Conservation (phyloP, 371 early-diverging fungal genomes). For the Mortierella sp. region DNA sequence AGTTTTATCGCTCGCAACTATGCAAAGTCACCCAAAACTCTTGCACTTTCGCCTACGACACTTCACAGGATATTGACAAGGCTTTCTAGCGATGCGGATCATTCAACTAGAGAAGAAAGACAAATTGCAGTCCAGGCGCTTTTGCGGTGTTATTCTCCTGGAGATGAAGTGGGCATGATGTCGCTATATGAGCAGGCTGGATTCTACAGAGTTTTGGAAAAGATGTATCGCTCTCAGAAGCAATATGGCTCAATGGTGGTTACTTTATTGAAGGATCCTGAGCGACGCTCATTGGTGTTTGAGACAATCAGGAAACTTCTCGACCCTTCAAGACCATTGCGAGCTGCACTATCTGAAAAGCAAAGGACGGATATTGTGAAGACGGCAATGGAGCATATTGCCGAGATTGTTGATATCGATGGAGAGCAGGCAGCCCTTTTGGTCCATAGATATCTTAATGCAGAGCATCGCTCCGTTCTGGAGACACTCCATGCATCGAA, state of each 20-base stretch:
- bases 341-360: slow-evolving; percentile 58
- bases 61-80: slow-evolving; percentile 70
- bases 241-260: slow-evolving; percentile 76
- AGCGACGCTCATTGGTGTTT: slow-evolving; percentile 68
- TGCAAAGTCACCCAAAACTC: slow-evolving; percentile 73
- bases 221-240: slow-evolving; percentile 70
- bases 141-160: slow-evolving; percentile 71
- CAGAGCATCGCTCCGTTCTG: slow-evolving; percentile 73
- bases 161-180: slow-evolving; percentile 68
- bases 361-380: slow-evolving; percentile 71
- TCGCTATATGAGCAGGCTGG: slow-evolving; percentile 73
- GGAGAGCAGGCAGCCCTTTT: slow-evolving; percentile 73
- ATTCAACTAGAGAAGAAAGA: slow-evolving; percentile 70
- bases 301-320: slow-evolving; percentile 69
- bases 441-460: slow-evolving; percentile 70
- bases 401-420: slow-evolving; percentile 78
- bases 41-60: slow-evolving; percentile 69
- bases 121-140: slow-evolving; percentile 77
- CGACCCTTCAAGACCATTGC: slow-evolving; percentile 55
- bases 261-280: slow-evolving; percentile 78
- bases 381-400: slow-evolving; percentile 72
- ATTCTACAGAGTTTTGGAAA: slow-evolving; percentile 81
- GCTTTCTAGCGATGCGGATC: slow-evolving; percentile 68
- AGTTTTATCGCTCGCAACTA: slow-evolving; percentile 77
- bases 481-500: slow-evolving; percentile 65